Evolutionary conservation across 495 filamentous ascomycete species (phyloP).

Genomic region (Neurospora sp.): DNA sequence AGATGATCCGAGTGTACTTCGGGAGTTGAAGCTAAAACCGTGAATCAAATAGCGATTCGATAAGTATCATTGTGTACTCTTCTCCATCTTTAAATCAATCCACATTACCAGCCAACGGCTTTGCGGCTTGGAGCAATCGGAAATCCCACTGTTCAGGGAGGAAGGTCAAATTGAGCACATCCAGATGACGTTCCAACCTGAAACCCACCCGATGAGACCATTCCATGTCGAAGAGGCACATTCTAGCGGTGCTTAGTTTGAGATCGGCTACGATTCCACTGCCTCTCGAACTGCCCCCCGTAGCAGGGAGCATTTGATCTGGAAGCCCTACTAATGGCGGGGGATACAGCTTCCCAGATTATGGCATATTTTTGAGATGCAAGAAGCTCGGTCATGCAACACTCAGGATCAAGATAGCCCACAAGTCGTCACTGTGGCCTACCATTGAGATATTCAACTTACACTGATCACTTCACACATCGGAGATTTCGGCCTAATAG

Average conservation of each 20-base stretch:
- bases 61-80: too few relatives aligned
- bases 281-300: rapidly evolving
- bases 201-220: background rate
- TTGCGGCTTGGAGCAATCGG: background rate
- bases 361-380: background rate
- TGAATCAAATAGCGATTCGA: background rate
- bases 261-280: too few relatives aligned
- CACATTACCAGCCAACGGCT: too few relatives aligned
- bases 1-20: background rate
- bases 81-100: too few relatives aligned
- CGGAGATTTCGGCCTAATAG: background rate
- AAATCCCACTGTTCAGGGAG: background rate
- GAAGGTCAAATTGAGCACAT: background rate
- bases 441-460: background rate
- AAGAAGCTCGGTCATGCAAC: background rate
- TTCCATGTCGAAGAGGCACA: too few relatives aligned
- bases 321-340: background rate
- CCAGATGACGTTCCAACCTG: background rate
- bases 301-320: background rate
- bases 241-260: too few relatives aligned
- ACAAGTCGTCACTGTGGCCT: background rate
- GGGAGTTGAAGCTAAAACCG: background rate
- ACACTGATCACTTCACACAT: background rate
- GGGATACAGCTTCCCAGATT: background rate
- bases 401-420: background rate